These are phyloP conservation scores for Ploettnerulaceae sp. DNA, from an alignment of 2,329 filamentous ascomycete species.

Conservation along the genomic window DNA sequence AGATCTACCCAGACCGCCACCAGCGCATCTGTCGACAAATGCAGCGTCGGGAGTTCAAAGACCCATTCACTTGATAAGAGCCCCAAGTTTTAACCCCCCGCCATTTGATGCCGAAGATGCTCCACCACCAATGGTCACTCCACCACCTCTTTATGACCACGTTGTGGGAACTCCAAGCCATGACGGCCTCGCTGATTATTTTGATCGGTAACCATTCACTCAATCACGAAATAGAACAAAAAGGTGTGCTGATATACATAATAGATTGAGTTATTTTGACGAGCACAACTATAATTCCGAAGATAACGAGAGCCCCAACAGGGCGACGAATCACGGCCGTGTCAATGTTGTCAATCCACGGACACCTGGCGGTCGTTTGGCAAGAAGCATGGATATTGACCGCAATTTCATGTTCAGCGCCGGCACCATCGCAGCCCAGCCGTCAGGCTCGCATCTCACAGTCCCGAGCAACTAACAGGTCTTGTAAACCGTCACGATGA, in stretches of 20 bases:
- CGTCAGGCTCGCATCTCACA: not conserved
- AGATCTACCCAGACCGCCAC: slow-evolving; percentile 41
- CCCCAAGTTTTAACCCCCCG: slow-evolving; percentile 66
- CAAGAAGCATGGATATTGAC: slow-evolving; percentile 34
- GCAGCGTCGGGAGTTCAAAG: slow-evolving; percentile 25
- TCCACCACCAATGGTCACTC: slow-evolving; percentile 63
- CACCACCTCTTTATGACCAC: slow-evolving; percentile 63
- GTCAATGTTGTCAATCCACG: slow-evolving; percentile 34
- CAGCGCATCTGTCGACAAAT: slow-evolving; percentile 41
- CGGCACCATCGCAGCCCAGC: not conserved
- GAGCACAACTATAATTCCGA: slow-evolving; percentile 27
- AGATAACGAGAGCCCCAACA: slow-evolving; percentile 29
- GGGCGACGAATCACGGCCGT: slow-evolving; percentile 27
- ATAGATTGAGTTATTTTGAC: slow-evolving; percentile 27
- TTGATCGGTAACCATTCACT: slow-evolving; percentile 53
- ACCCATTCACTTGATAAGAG: slow-evolving; percentile 63
- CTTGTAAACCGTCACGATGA: too few species aligned
- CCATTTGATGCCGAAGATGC: slow-evolving; percentile 65
- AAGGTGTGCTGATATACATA: slow-evolving; percentile 11
- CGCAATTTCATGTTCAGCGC: slow-evolving; percentile 32
- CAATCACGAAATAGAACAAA: not conserved
- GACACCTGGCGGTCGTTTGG: slow-evolving; percentile 32
- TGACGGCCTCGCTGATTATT: slow-evolving; percentile 63
- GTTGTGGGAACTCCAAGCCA: slow-evolving; percentile 51
- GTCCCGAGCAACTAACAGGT: too few species aligned